Conservation (phyloP, 2,329 filamentous ascomycete genomes). For the Lomentospora prolificans region DNA sequence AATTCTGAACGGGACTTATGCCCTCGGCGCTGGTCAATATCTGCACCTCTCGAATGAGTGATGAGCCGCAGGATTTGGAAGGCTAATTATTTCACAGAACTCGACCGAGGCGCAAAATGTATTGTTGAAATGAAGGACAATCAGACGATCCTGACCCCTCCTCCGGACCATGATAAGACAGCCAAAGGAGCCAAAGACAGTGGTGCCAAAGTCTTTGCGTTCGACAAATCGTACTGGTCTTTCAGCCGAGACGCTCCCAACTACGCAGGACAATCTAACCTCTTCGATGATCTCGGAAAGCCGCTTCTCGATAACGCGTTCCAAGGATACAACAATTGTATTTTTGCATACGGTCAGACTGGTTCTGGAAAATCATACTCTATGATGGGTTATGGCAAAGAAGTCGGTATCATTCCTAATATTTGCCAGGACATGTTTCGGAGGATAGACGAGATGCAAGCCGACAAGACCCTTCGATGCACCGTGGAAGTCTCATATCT, state of each 20-base stretch:
- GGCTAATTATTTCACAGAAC: constrained; percentile 46
- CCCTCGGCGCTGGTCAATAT: too few relatives aligned
- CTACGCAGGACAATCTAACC: constrained; percentile 82
- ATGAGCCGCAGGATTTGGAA: background rate
- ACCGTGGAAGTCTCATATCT: constrained; percentile 97
- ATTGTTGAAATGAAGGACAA: constrained; percentile 93
- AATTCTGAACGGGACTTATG: background rate
- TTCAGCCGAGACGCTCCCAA: constrained; percentile 73
- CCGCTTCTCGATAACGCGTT: constrained; percentile 97
- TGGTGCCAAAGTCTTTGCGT: constrained; percentile 79
- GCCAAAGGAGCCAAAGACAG: constrained; percentile 60
- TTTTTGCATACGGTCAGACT: constrained; percentile 97
- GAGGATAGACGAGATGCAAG: constrained; percentile 61
- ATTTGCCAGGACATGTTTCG: constrained; percentile 98
- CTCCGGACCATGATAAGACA: constrained; percentile 51
- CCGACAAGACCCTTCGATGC: constrained; percentile 69
- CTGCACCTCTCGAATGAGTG: too few relatives aligned
- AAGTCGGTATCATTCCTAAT: constrained; percentile 88
- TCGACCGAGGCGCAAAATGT: constrained; percentile 85
- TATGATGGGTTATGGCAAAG: constrained; percentile 99
- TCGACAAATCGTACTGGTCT: constrained; percentile 97
- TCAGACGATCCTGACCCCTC: constrained; percentile 78
- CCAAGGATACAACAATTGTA: constrained; percentile 98
- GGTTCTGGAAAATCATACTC: constrained; percentile 98
- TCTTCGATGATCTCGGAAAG: constrained; percentile 79